These are phyloP conservation scores for Aspergillus homomorphus DNA, from an alignment of 495 filamentous ascomycete genomes.

Conservation along the genomic window DNA sequence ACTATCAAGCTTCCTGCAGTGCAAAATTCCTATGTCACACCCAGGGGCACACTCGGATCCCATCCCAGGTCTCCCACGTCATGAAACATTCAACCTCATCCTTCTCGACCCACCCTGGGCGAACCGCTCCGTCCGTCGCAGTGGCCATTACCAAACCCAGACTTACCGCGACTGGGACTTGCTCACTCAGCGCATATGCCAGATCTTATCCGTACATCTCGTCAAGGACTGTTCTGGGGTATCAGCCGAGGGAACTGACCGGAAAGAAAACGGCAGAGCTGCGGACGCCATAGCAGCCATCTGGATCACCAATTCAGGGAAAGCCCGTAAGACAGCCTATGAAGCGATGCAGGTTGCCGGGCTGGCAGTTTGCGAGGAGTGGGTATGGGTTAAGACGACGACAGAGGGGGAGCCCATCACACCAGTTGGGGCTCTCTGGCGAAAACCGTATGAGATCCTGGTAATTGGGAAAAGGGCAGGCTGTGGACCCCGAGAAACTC, in stretches of 20 bases:
- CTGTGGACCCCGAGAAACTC: not conserved
- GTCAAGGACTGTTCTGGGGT: not conserved
- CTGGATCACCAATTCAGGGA: constrained; percentile 84
- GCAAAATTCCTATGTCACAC: constrained; percentile 29
- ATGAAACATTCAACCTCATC: constrained; percentile 67
- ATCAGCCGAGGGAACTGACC: not conserved
- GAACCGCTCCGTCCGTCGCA: constrained; percentile 78
- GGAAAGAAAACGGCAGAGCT: not conserved
- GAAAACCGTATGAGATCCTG: constrained; percentile 84
- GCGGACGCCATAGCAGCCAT: constrained; percentile 51
- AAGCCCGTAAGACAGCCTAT: constrained; percentile 57
- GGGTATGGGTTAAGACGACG: constrained; percentile 90
- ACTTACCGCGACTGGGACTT: constrained; percentile 32
- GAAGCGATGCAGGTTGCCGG: constrained; percentile 59
- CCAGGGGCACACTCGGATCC: constrained; percentile 6
- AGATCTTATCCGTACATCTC: constrained; percentile 32
- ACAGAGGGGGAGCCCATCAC: constrained; percentile 64
- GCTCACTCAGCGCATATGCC: constrained; percentile 26
- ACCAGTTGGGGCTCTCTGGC: constrained; percentile 64
- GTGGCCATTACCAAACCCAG: constrained; percentile 60
- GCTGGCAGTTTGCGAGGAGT: constrained; percentile 70
- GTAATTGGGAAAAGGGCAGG: constrained; percentile 56
- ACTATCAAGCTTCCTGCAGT: constrained; percentile 49
- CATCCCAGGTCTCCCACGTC: constrained; percentile 27
- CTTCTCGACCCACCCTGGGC: constrained; percentile 94